These are phyloP conservation scores for Fusarium coffeatum DNA, from an alignment of 2,329 filamentous ascomycete genomes.

Conservation along the genomic window DNA sequence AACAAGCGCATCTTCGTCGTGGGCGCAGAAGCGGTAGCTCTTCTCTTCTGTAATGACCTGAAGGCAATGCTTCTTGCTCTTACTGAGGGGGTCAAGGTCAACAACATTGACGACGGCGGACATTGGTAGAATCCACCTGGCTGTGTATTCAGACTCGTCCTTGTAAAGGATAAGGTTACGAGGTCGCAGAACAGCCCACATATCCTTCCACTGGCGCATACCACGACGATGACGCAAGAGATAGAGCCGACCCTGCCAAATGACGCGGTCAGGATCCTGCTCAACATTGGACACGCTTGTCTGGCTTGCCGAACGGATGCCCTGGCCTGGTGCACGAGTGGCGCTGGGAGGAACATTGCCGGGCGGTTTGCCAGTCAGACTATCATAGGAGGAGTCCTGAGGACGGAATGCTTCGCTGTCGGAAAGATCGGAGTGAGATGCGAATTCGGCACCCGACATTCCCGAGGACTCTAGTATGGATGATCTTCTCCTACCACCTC, in stretches of 20 bases:
- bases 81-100: conserved; percentile 88
- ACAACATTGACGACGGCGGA: conserved; percentile 86
- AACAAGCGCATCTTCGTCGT: conserved; percentile 83
- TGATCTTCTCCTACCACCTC: conserved; percentile 64
- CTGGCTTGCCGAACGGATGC: conserved; percentile 70
- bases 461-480: conserved; percentile 74
- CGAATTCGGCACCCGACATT: conserved; percentile 72
- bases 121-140: conserved; percentile 83
- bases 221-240: conserved; percentile 85
- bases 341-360: conserved; percentile 37
- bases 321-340: conserved; percentile 49
- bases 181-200: conserved; percentile 91
- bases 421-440: conserved; percentile 88
- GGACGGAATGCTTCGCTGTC: conserved; percentile 68
- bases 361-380: conserved; percentile 57
- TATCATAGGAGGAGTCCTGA: conserved; percentile 65
- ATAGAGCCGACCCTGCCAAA: conserved; percentile 92
- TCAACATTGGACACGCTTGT: conserved; percentile 65
- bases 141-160: conserved; percentile 89
- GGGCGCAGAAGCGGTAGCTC: conserved; percentile 79
- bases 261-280: conserved; percentile 84
- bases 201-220: conserved; percentile 91
- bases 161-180: conserved; percentile 92
- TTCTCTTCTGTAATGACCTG: conserved; percentile 96
- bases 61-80: conserved; percentile 85